phyloP scores from a whole-genome alignment of 352 stramenopile genomes.

The Globisporangium okanoganense region DNA sequence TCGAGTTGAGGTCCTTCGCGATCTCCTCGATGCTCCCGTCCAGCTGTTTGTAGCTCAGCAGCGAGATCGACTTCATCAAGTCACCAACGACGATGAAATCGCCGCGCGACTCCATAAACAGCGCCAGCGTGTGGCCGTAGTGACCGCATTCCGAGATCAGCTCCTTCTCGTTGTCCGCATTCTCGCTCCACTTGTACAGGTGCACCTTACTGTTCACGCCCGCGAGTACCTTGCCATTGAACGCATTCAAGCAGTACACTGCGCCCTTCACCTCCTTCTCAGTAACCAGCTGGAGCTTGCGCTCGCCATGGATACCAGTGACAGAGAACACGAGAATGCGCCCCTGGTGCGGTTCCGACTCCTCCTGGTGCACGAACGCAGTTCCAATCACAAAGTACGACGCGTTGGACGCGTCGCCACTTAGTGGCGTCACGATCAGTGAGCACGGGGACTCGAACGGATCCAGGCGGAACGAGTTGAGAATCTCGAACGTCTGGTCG shows the following conservation, averaged over 20 bases:
- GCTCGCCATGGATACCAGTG: slow-evolving; percentile 69
- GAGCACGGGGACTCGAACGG: slow-evolving; percentile 87
- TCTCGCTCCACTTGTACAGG: slow-evolving; percentile 90
- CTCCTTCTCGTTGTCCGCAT: slow-evolving; percentile 88
- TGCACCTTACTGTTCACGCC: slow-evolving; percentile 95
- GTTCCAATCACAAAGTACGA: slow-evolving; percentile 87
- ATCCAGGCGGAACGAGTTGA: slow-evolving; percentile 86
- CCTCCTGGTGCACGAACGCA: slow-evolving; percentile 92
- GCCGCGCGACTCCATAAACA: slow-evolving; percentile 93
- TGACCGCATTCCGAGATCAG: slow-evolving; percentile 91
- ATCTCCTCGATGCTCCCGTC: slow-evolving; percentile 94
- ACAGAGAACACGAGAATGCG: slow-evolving; percentile 93
- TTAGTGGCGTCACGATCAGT: slow-evolving; percentile 73
- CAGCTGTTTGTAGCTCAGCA: slow-evolving; percentile 93
- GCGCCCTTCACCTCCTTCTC: slow-evolving; percentile 94
- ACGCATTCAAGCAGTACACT: slow-evolving; percentile 94
- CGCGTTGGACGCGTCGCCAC: slow-evolving; percentile 67
- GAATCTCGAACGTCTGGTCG: slow-evolving; percentile 95
- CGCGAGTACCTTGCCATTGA: slow-evolving; percentile 92
- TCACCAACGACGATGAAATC: slow-evolving; percentile 96
- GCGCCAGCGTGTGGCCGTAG: slow-evolving; percentile 93
- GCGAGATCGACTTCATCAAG: slow-evolving; percentile 96
- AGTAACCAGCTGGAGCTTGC: slow-evolving; percentile 86
- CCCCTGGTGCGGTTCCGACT: slow-evolving; percentile 94
- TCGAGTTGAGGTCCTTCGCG: slow-evolving; percentile 94